A percentile compares a stretch with the other conserved stretches of the same genome.
Conservation (phyloP, 2,329 filamentous ascomycete species). For the Thielaviopsis euricoi region DNA sequence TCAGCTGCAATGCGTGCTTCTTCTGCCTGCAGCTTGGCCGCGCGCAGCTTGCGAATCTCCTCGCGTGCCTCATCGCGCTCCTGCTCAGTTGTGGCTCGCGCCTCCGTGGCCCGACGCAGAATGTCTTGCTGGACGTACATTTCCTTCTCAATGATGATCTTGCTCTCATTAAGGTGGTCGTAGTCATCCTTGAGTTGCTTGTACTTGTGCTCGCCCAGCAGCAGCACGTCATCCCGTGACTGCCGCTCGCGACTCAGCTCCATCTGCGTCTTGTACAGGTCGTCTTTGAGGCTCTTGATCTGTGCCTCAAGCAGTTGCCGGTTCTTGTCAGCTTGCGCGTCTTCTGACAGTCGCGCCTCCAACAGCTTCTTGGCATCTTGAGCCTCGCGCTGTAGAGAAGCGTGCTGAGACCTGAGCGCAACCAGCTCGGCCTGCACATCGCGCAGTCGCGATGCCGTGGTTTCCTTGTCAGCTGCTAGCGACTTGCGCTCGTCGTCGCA, state of each 20-base stretch:
- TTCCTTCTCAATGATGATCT: slow-evolving; percentile 96
- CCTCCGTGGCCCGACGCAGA: slow-evolving; percentile 69
- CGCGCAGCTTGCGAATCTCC: slow-evolving; percentile 67
- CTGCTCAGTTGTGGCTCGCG: slow-evolving; percentile 61
- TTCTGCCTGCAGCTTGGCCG: slow-evolving; percentile 72
- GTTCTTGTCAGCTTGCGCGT: slow-evolving; percentile 68
- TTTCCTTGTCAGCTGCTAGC: slow-evolving; percentile 62
- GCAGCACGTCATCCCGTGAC: slow-evolving; percentile 82
- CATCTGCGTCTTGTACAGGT: slow-evolving; percentile 70
- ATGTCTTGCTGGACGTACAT: slow-evolving; percentile 92
- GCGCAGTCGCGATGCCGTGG: slow-evolving; percentile 56
- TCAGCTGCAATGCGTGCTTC: slow-evolving; percentile 74
- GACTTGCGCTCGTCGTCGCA: slow-evolving; percentile 65
- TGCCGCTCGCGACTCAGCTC: slow-evolving; percentile 84
- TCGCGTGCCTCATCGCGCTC: slow-evolving; percentile 79
- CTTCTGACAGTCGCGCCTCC: slow-evolving; percentile 76
- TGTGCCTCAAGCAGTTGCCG: slow-evolving; percentile 73
- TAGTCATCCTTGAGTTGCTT: slow-evolving; percentile 70
- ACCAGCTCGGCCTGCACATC: slow-evolving; percentile 80
- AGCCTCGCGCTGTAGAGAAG: slow-evolving; percentile 74
- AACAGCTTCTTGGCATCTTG: slow-evolving; percentile 74
- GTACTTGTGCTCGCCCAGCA: slow-evolving; percentile 80
- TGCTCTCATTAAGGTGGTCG: slow-evolving; percentile 74
- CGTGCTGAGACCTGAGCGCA: slow-evolving; percentile 69
- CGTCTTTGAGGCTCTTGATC: slow-evolving; percentile 69